Conservation (phyloP, 1,139 yeast genomes). For the Sugiyamaella castrensis region DNA sequence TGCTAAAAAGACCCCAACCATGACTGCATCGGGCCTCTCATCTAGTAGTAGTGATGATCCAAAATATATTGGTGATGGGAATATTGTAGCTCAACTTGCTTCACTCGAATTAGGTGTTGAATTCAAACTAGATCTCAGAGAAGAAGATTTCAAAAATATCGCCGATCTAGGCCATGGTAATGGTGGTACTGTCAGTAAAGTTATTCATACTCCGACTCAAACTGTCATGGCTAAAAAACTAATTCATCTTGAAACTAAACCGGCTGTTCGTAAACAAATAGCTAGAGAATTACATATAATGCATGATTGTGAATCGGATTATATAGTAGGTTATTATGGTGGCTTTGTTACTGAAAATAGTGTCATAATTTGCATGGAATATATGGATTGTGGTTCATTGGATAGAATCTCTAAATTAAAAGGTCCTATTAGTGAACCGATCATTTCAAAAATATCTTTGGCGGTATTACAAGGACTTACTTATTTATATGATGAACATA, state of each 20-base stretch:
- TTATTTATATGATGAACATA: conserved; percentile 74
- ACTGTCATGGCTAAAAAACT: conserved; percentile 87
- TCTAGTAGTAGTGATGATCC: conserved; percentile 15
- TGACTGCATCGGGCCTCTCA: neutral
- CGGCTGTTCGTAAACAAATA: conserved; percentile 77
- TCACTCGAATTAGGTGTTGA: conserved; percentile 47
- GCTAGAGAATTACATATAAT: conserved; percentile 83
- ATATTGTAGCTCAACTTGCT: conserved; percentile 32
- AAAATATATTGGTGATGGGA: conserved; percentile 21
- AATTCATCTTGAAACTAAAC: conserved; percentile 82
- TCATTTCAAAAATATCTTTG: conserved; percentile 70
- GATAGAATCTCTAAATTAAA: conserved; percentile 62
- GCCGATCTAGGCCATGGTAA: conserved; percentile 88
- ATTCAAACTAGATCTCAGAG: conserved; percentile 51
- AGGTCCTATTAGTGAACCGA: conserved; percentile 60
- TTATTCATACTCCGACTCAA: conserved; percentile 83
- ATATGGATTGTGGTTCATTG: conserved; percentile 90
- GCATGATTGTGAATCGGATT: conserved; percentile 81
- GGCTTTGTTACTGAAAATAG: conserved; percentile 65
- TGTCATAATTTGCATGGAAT: conserved; percentile 90
- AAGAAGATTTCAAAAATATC: conserved; percentile 68
- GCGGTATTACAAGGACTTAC: conserved; percentile 78
- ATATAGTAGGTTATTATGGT: conserved; percentile 85
- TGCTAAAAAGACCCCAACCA: neutral
- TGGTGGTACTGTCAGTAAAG: conserved; percentile 89